phyloP scores from a whole-genome alignment of 2,329 filamentous ascomycete species.

The Ophiocordyceps camponoti-saundersi region DNA sequence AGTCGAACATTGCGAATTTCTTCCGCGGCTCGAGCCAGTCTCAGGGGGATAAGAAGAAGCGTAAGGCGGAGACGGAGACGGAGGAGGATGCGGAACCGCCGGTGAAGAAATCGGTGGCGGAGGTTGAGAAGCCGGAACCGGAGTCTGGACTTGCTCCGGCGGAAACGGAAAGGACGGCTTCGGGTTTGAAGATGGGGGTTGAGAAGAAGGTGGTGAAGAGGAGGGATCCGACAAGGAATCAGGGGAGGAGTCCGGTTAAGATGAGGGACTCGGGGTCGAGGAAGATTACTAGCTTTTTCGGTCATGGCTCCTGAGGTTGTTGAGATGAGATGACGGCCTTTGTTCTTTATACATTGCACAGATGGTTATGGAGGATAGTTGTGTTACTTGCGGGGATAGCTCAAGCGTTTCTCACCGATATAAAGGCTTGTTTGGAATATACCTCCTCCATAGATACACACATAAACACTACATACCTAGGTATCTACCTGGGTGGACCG shows the following conservation, averaged over 20 bases:
- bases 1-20: conserved; percentile 86
- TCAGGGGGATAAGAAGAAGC: neutral
- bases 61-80: conserved; percentile 1
- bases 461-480: too few relatives aligned
- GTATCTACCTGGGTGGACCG: too few relatives aligned
- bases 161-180: conserved; percentile 2
- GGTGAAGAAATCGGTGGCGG: conserved; percentile 10
- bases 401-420: too few relatives aligned
- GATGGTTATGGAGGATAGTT: too few relatives aligned
- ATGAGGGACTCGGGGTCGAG: conserved; percentile 34
- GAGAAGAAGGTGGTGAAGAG: neutral
- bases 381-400: too few relatives aligned
- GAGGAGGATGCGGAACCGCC: neutral
- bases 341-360: too few relatives aligned
- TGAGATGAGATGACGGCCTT: neutral
- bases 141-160: neutral
- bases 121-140: neutral
- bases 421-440: too few relatives aligned
- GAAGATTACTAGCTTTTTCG: conserved; percentile 79
- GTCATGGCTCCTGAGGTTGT: conserved; percentile 26
- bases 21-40: conserved; percentile 43
- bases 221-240: conserved; percentile 23
- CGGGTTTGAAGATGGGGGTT: conserved; percentile 11
- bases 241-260: conserved; percentile 41
- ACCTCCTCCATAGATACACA: too few relatives aligned